Conservation (phyloP, 805 yeast species). For the Cyberlindnera bimundalis region DNA sequence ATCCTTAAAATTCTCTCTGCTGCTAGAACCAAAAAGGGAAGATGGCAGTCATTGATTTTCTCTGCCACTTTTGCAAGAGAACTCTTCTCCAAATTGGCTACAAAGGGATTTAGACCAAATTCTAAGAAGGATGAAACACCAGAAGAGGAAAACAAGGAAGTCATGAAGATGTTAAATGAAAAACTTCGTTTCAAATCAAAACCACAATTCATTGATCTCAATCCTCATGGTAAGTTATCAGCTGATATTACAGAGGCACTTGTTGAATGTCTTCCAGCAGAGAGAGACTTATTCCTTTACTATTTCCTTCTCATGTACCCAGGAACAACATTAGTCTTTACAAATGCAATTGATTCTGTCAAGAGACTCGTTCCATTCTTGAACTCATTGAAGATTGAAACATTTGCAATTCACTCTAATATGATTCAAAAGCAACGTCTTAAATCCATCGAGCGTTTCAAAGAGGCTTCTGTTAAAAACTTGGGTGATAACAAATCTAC, state of each 20-base stretch:
- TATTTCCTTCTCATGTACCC: constrained; percentile 84
- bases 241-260: constrained; percentile 76
- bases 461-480: constrained; percentile 41
- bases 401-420: constrained; percentile 82
- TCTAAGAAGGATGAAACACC: constrained; percentile 26
- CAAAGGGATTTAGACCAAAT: constrained; percentile 30
- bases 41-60: constrained; percentile 86
- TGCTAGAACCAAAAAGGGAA: constrained; percentile 43
- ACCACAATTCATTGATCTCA: constrained; percentile 77
- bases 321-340: constrained; percentile 86
- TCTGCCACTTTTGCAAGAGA: constrained; percentile 91
- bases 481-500: constrained; percentile 45
- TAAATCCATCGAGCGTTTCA: constrained; percentile 79
- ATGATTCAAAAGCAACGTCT: constrained; percentile 95
- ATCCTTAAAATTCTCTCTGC: constrained; percentile 62
- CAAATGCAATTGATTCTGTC: constrained; percentile 94
- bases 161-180: constrained; percentile 58
- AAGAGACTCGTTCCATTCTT: constrained; percentile 78
- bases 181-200: constrained; percentile 70
- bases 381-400: constrained; percentile 61
- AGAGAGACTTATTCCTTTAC: constrained; percentile 85
- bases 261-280: constrained; percentile 86
- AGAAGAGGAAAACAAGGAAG: constrained; percentile 46
- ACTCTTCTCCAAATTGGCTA: constrained; percentile 70
- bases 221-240: constrained; percentile 80